Conservation (phyloP, 2,329 filamentous ascomycete genomes). For the Basipetospora sp. region DNA sequence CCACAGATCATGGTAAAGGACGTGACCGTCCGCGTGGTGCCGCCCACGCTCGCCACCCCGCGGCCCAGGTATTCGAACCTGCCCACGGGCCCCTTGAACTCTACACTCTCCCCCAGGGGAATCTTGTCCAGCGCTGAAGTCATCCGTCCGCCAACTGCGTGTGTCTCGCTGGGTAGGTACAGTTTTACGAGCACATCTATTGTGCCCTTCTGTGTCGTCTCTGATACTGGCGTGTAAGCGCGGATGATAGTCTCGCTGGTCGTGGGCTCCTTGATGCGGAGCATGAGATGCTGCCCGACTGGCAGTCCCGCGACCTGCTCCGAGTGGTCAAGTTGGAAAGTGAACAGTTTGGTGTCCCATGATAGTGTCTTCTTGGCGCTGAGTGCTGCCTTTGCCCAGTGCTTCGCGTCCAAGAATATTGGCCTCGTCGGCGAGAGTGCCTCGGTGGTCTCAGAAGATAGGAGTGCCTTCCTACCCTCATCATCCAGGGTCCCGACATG, state of each 20-base stretch:
- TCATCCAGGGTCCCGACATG: slow-evolving; percentile 64
- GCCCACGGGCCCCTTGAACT: slow-evolving; percentile 79
- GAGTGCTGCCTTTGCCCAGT: slow-evolving; percentile 61
- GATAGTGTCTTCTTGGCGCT: slow-evolving; percentile 56
- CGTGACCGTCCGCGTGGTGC: slow-evolving; percentile 39
- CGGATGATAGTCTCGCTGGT: slow-evolving; percentile 63
- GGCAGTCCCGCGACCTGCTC: slow-evolving; percentile 61
- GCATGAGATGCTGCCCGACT: slow-evolving; percentile 74
- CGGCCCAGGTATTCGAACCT: slow-evolving; percentile 66
- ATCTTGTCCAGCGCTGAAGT: slow-evolving; percentile 54
- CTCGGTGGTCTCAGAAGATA: slow-evolving; percentile 21
- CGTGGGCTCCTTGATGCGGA: slow-evolving; percentile 60
- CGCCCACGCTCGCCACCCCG: slow-evolving; percentile 48
- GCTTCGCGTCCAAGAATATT: slow-evolving; percentile 53
- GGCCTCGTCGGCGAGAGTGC: slow-evolving; percentile 25
- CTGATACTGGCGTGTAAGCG: slow-evolving; percentile 73
- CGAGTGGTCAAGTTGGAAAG: slow-evolving; percentile 59
- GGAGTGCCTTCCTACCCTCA: slow-evolving; percentile 35
- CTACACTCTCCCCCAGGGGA: slow-evolving; percentile 47
- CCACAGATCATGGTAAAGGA: slow-evolving; percentile 76
- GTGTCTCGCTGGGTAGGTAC: slow-evolving; percentile 41
- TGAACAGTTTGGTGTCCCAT: slow-evolving; percentile 67
- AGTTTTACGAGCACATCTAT: slow-evolving; percentile 72
- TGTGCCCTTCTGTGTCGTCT: slow-evolving; percentile 41
- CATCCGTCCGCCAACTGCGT: slow-evolving; percentile 56